A percentile compares a stretch with the other conserved stretches of the same genome.
Evolutionary conservation across 2,329 filamentous ascomycete genomes (phyloP).

Genomic region (Aspergillus ochraceus): DNA sequence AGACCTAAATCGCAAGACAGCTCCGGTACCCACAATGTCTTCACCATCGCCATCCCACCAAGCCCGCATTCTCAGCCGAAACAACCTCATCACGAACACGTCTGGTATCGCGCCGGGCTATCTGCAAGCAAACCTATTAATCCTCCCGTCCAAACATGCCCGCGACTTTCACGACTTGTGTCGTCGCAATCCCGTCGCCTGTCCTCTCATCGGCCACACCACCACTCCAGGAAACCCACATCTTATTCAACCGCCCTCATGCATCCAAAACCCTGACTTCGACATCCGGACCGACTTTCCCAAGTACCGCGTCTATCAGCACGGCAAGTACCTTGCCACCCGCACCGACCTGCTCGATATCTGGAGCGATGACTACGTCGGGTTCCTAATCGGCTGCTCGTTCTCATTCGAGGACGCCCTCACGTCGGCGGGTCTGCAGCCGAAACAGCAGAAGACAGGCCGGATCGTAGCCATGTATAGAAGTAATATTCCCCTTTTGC

Average conservation of each 20-base stretch:
- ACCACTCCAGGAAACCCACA: conserved; percentile 40
- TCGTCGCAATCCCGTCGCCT: conserved; percentile 62
- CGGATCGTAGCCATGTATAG: conserved; percentile 64
- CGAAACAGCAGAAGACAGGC: conserved; percentile 50
- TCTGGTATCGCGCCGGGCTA: conserved; percentile 57
- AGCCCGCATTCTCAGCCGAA: conserved; percentile 48
- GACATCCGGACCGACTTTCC: conserved; percentile 62
- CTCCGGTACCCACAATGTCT: too few relatives aligned
- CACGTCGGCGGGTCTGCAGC: conserved; percentile 49
- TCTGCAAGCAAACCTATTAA: conserved; percentile 63
- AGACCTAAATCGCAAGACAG: too few relatives aligned
- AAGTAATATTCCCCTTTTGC: conserved; percentile 56
- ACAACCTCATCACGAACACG: conserved; percentile 47
- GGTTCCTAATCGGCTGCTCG: conserved; percentile 64
- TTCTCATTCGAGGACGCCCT: conserved; percentile 65
- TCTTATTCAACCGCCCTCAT: conserved; percentile 18
- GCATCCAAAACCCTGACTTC: conserved; percentile 36
- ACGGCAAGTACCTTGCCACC: conserved; percentile 44
- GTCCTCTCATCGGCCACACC: conserved; percentile 57
- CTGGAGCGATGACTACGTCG: conserved; percentile 61
- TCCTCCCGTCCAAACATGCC: conserved; percentile 59
- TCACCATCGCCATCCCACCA: conserved; percentile 16
- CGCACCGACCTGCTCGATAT: conserved; percentile 48
- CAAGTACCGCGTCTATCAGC: conserved; percentile 59
- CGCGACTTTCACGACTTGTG: conserved; percentile 60